Conservation (phyloP, 129 eudicot species). For the Oenanthe sinensis region DNA sequence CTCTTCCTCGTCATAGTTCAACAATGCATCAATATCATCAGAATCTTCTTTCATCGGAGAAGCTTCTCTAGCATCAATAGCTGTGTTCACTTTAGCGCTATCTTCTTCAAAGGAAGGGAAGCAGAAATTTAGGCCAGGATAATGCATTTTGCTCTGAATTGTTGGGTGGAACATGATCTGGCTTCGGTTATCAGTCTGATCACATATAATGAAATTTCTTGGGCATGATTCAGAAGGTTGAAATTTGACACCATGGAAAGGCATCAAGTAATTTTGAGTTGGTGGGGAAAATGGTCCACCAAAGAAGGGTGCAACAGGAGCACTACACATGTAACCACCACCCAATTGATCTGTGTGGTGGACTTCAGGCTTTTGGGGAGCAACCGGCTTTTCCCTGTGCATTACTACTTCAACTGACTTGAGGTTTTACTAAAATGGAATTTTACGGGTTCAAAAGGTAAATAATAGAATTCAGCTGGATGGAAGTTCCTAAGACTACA, state of each 20-base stretch:
- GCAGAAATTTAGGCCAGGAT: slow-evolving; percentile 21
- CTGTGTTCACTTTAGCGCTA: slow-evolving; percentile 9
- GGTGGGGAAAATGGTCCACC: slow-evolving; percentile 23
- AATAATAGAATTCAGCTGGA: neutral
- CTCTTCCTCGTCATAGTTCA: slow-evolving; percentile 54
- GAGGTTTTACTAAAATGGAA: slow-evolving; percentile 8
- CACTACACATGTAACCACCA: slow-evolving; percentile 23
- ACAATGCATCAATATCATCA: slow-evolving; percentile 55
- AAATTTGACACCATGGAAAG: slow-evolving; percentile 37
- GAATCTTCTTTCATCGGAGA: slow-evolving; percentile 51
- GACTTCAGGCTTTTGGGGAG: slow-evolving; percentile 19
- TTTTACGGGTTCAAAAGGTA: slow-evolving; percentile 8
- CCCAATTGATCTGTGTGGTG: slow-evolving; percentile 35
- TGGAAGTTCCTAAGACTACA: slow-evolving; percentile 15
- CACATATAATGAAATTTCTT: slow-evolving; percentile 59
- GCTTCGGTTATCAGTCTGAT: slow-evolving; percentile 47
- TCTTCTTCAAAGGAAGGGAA: slow-evolving; percentile 17
- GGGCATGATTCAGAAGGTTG: slow-evolving; percentile 60
- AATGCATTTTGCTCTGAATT: slow-evolving; percentile 19
- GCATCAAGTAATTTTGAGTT: slow-evolving; percentile 9
- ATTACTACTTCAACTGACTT: slow-evolving; percentile 25
- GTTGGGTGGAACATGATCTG: slow-evolving; percentile 63
- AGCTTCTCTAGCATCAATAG: slow-evolving; percentile 14
- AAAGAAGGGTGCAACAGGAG: slow-evolving; percentile 28
- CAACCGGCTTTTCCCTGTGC: slow-evolving; percentile 38